Conservation (phyloP, 768 basidiomycete genomes). For the Amanita fuliginea region DNA sequence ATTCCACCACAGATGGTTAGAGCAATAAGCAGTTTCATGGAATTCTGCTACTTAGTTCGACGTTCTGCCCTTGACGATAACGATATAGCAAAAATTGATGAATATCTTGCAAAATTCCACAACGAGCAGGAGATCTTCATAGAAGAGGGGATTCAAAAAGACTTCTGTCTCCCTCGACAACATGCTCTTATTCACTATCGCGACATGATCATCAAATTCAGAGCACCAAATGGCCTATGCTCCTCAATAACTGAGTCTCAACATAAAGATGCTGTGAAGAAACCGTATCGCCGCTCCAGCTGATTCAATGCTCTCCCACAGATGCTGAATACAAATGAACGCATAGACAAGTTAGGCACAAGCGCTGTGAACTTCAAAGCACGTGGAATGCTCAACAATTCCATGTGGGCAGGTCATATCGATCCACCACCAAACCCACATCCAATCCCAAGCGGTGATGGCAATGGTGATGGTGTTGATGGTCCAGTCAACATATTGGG, state of each 20-base stretch:
- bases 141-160: conserved; percentile 6
- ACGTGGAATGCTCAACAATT: neutral
- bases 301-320: neutral
- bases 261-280: conserved; percentile 24
- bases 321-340: neutral
- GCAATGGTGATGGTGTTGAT: no score
- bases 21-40: conserved; percentile 14
- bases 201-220: conserved; percentile 15
- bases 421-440: neutral
- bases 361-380: neutral
- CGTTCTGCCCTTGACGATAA: conserved; percentile 11
- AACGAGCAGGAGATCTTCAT: conserved; percentile 11
- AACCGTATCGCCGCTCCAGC: conserved; percentile 14
- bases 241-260: conserved; percentile 24
- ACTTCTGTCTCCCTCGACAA: conserved; percentile 19
- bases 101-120: conserved; percentile 13
- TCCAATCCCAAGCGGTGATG: no score
- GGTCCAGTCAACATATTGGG: no score
- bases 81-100: conserved; percentile 11
- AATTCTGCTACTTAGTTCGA: conserved; percentile 21
- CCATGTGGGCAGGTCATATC: no score
- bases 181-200: conserved; percentile 22
- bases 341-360: neutral
- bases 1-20: conserved; percentile 16
- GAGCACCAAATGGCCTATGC: conserved; percentile 23